Conservation (phyloP, 1,284 basidiomycete species). For the Heterobasidion parviporum region DNA sequence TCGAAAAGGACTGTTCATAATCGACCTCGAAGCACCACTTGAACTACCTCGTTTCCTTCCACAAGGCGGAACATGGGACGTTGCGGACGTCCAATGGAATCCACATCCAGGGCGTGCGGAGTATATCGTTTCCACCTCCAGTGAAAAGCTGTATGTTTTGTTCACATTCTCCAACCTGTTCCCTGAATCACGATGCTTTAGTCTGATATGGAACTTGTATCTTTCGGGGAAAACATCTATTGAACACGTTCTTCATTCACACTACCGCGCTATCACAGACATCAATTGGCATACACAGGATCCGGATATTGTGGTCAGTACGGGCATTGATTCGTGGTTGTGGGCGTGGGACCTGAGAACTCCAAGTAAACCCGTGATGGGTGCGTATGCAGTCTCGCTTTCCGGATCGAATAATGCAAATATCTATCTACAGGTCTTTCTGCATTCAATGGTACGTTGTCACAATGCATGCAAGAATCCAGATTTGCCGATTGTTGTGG, state of each 20-base stretch:
- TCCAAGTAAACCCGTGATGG: slow-evolving; percentile 57
- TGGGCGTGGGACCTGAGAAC: slow-evolving; percentile 83
- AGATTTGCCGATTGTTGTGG: too few relatives aligned
- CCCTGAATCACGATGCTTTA: slow-evolving; percentile 6
- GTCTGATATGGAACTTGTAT: slow-evolving; percentile 90
- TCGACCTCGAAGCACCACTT: slow-evolving; percentile 85
- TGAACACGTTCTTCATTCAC: slow-evolving; percentile 73
- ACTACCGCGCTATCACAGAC: slow-evolving; percentile 90
- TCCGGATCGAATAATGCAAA: not conserved
- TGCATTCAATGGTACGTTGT: slow-evolving; percentile 59
- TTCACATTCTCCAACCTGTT: not conserved
- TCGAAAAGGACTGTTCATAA: slow-evolving; percentile 91
- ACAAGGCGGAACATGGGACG: slow-evolving; percentile 95
- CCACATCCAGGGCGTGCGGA: slow-evolving; percentile 81
- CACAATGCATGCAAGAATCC: too few relatives aligned
- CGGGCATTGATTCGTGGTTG: slow-evolving; percentile 75
- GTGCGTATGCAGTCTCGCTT: slow-evolving; percentile 23
- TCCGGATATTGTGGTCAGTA: slow-evolving; percentile 69
- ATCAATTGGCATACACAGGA: slow-evolving; percentile 92
- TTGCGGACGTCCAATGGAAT: slow-evolving; percentile 96
- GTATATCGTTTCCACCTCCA: slow-evolving; percentile 92
- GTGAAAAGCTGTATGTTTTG: slow-evolving; percentile 73
- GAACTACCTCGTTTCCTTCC: slow-evolving; percentile 84
- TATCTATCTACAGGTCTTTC: slow-evolving; percentile 40
- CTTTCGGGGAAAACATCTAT: slow-evolving; percentile 68